Conservation (phyloP, 176 grass and related monocot genomes). For the Hordeum marinum region DNA sequence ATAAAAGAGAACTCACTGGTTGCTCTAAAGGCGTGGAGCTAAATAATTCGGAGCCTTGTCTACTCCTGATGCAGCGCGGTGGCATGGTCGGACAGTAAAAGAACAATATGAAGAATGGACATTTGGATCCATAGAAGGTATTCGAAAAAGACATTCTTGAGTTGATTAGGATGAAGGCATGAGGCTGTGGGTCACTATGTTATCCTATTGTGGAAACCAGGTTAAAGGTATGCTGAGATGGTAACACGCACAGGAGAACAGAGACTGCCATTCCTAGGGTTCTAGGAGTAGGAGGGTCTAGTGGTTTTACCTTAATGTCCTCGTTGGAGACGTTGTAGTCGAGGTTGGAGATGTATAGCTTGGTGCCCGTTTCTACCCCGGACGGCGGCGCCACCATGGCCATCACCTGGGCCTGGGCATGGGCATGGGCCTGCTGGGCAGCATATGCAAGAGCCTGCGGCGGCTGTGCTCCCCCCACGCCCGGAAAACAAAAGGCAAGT, state of each 20-base stretch:
- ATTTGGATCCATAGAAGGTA: background rate
- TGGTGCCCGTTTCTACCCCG: constrained; percentile 38
- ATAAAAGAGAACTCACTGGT: background rate
- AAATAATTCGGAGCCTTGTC: background rate
- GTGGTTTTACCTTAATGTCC: constrained; percentile 56
- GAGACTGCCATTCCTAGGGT: background rate
- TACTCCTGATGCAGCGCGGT: background rate
- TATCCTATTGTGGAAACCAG: background rate
- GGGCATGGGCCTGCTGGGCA: background rate
- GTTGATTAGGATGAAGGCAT: background rate
- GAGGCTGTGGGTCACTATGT: background rate
- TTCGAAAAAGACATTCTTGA: background rate
- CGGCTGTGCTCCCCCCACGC: background rate
- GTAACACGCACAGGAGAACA: background rate
- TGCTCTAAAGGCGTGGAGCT: background rate
- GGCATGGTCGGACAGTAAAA: background rate
- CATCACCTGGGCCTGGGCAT: background rate
- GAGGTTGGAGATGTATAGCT: constrained; percentile 79
- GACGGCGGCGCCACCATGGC: background rate
- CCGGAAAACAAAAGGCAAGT: background rate
- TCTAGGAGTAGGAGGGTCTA: background rate
- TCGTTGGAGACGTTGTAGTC: constrained; percentile 68
- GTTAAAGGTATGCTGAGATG: background rate
- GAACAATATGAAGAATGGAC: background rate
- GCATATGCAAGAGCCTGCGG: constrained; percentile 3